Percentiles rank a stretch among this genome's conserved stretches.
phyloP scores from a whole-genome alignment of 192 early-diverging fungal species.

The Backusella macrospora region DNA sequence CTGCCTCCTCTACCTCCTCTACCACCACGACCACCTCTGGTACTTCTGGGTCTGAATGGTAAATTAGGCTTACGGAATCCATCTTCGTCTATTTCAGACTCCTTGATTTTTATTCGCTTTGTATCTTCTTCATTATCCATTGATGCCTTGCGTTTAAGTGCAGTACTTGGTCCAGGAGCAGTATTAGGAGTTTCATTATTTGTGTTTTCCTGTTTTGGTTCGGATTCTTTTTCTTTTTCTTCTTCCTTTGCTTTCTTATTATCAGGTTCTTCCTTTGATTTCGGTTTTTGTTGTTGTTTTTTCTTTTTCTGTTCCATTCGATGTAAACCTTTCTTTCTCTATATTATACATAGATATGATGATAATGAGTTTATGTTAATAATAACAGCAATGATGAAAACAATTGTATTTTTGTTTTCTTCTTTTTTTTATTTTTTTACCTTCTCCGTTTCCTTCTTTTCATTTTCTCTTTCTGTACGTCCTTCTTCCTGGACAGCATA shows the following conservation, averaged over 20 bases:
- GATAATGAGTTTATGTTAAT: background rate
- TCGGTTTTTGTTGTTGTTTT: background rate
- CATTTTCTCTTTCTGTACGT: background rate
- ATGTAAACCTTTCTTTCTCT: slow-evolving; percentile 16
- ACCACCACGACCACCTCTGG: slow-evolving; percentile 15
- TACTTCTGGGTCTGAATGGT: background rate
- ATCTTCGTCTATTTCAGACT: background rate
- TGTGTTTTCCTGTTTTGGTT: background rate
- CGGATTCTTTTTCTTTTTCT: background rate
- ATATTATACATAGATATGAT: background rate
- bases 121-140: background rate
- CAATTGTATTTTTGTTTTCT: background rate
- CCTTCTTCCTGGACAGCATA: background rate
- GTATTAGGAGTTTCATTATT: background rate
- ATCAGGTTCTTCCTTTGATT: background rate
- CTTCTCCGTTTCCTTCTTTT: background rate
- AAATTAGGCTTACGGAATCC: background rate
- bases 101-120: background rate
- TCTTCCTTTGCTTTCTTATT: background rate
- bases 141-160: slow-evolving; percentile 5
- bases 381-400: background rate
- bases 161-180: too few relatives aligned
- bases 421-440: background rate
- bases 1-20: background rate
- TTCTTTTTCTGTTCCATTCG: slow-evolving; percentile 18